Base-by-base conservation (phyloP, 345 rosid genomes). In the Eucalyptus victrix region DNA sequence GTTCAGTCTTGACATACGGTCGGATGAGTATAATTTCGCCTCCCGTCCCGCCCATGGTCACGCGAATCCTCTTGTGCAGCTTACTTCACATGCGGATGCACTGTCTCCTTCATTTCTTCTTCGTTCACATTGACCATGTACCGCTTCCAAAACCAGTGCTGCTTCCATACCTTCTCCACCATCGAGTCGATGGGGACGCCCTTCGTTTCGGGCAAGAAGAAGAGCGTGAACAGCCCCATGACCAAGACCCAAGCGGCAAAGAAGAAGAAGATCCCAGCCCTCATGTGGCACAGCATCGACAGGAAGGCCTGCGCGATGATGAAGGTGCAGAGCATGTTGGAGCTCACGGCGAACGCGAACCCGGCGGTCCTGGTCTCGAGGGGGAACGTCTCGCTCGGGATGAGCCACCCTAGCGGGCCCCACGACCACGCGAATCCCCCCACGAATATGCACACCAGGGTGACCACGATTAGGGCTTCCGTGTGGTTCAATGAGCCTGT, bases 131-230 rank as follows among this genome's bases (percentile, higher is more conserved):
- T 34, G 87, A 12, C 89, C 91, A 93, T 92, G 90, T 90, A 94
- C 37, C 53, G 89, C 86, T 88, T 92, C 93, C 96, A 95, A 88
- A 95, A 32, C 24, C 88, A 90, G 69, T 95, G 97, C 42, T 88
- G 47, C 90, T 92, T 96, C 95, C 95, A 95, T 44, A 95, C 96
- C 23, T 92, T 91, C 7, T 95, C 96, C 23, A 86, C 91, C 95
- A 96, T 96, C 86, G 86, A 90, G 86, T 97, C 98, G 72, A 96
- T 92, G 14, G 97, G 94, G 42, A 97, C 90, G 10, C 92, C 92
- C 90, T 95, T 95, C 0, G 97, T 95, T 94, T 96, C 98, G 0
- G 96, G 99, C 42, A 96, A 11, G 86, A 95, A 89, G 92, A 94
- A 97, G 80, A 92, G 3, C 6, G 93, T 93, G 85, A 95, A 97